Evolutionary conservation across 1,139 yeast genomes (phyloP).

Genomic region (Blastobotrys proliferans): DNA sequence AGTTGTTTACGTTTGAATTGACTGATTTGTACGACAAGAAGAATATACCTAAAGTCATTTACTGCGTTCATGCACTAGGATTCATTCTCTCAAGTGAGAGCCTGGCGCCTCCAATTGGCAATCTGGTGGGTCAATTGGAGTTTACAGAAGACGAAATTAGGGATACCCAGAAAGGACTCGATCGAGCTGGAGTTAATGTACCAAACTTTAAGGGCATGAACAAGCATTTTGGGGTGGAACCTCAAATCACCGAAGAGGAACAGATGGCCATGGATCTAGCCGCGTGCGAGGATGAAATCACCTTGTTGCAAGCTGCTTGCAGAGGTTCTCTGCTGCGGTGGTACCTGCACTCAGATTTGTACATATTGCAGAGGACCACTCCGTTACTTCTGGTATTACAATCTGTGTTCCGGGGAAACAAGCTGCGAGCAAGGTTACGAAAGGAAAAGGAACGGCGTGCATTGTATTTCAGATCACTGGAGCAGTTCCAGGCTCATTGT

Average conservation of each 20-base stretch:
- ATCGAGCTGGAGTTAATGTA: constrained; percentile 39
- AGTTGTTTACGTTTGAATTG: constrained; percentile 76
- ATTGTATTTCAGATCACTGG: neutral
- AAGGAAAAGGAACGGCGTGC: constrained; percentile 1
- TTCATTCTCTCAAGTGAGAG: constrained; percentile 56
- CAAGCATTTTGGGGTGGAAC: constrained; percentile 32
- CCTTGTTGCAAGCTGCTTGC: constrained; percentile 38
- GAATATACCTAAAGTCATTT: constrained; percentile 89
- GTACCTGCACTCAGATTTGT: constrained; percentile 18
- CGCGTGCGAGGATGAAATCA: constrained; percentile 26
- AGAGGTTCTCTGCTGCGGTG: constrained; percentile 26
- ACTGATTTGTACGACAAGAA: constrained; percentile 92
- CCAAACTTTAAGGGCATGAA: constrained; percentile 42
- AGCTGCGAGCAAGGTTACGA: constrained; percentile 5
- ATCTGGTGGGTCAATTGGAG: constrained; percentile 57
- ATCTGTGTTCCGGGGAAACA: constrained; percentile 28
- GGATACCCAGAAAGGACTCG: constrained; percentile 63
- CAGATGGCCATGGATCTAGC: constrained; percentile 32
- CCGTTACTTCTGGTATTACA: constrained; percentile 23
- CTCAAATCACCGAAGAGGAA: constrained; percentile 29
- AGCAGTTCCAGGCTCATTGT: constrained; percentile 18
- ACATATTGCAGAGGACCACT: constrained; percentile 18
- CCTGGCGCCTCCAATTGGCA: constrained; percentile 58
- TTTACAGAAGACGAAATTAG: constrained; percentile 67
- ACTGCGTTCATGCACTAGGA: constrained; percentile 86